Evolutionary conservation across 2,329 filamentous ascomycete genomes (phyloP).

Genomic region (Diplodia seriata): DNA sequence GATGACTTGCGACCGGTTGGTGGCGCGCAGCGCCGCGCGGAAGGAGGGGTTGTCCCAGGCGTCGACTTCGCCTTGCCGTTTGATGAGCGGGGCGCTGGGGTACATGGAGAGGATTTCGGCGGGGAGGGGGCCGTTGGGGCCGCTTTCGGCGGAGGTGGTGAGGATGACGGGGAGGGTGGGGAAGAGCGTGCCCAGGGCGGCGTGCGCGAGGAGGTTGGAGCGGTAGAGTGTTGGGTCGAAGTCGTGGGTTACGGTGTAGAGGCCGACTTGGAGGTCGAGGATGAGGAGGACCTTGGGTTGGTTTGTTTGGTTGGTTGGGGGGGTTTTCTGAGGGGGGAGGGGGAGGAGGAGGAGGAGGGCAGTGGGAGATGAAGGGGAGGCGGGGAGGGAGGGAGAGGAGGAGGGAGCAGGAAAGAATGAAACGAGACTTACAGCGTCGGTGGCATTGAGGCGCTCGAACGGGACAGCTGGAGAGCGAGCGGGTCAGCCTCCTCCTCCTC

Average conservation of each 20-base stretch:
- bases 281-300: constrained; percentile 60
- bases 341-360: background rate
- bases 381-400: no score
- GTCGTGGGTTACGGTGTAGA: constrained; percentile 68
- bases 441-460: constrained; percentile 25
- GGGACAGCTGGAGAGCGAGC: constrained; percentile 18
- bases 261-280: constrained; percentile 66
- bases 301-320: background rate
- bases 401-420: no score
- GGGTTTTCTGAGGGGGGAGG: background rate
- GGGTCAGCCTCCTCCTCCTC: background rate
- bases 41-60: constrained; percentile 79
- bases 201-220: constrained; percentile 72
- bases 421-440: constrained; percentile 10
- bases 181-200: constrained; percentile 70
- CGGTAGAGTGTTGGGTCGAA: constrained; percentile 70
- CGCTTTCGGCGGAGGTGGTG: constrained; percentile 69
- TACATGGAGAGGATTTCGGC: constrained; percentile 73
- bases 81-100: constrained; percentile 70
- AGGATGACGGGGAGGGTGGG: constrained; percentile 69
- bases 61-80: constrained; percentile 74
- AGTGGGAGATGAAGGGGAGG: background rate
- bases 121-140: constrained; percentile 74
- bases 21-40: constrained; percentile 67
- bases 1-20: no score